phyloP scores from a whole-genome alignment of 495 filamentous ascomycete species.

The Xanthoparmelia taractica region DNA sequence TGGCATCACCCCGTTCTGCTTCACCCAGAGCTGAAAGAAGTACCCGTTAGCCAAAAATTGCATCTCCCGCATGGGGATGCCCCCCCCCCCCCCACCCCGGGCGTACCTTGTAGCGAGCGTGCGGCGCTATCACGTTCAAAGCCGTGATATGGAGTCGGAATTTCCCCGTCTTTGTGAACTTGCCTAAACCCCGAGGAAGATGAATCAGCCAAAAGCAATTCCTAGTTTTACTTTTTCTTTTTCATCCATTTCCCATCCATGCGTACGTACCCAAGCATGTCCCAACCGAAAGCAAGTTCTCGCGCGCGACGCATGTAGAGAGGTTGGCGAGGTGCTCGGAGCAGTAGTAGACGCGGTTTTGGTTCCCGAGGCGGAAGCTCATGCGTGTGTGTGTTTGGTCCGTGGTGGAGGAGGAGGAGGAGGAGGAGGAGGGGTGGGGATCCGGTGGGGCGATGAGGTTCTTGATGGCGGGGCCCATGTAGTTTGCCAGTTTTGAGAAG shows the following conservation, averaged over 20 bases:
- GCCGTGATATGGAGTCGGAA: slow-evolving; percentile 79
- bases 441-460: slow-evolving; percentile 68
- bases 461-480: slow-evolving; percentile 71
- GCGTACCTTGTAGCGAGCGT: slow-evolving; percentile 78
- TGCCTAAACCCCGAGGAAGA: too few relatives aligned
- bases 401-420: too few relatives aligned
- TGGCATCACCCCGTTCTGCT: slow-evolving; percentile 90
- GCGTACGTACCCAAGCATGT: slow-evolving; percentile 60
- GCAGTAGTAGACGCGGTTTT: slow-evolving; percentile 79
- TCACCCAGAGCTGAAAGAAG: slow-evolving; percentile 54
- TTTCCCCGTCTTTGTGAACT: slow-evolving; percentile 89
- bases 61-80: too few relatives aligned
- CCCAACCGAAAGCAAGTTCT: slow-evolving; percentile 73
- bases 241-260: too few relatives aligned
- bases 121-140: slow-evolving; percentile 74
- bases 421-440: slow-evolving; percentile 56
- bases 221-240: too few relatives aligned
- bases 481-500: slow-evolving; percentile 78
- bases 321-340: slow-evolving; percentile 80
- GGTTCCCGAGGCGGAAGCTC: slow-evolving; percentile 72
- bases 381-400: slow-evolving; percentile 52
- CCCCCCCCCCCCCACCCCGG: too few relatives aligned
- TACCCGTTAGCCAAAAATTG: not conserved
- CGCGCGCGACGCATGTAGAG: slow-evolving; percentile 72
- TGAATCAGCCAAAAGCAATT: not conserved